Evolutionary conservation across 2,329 filamentous ascomycete genomes (phyloP).

Genomic region (Sporothrix schenckii): DNA sequence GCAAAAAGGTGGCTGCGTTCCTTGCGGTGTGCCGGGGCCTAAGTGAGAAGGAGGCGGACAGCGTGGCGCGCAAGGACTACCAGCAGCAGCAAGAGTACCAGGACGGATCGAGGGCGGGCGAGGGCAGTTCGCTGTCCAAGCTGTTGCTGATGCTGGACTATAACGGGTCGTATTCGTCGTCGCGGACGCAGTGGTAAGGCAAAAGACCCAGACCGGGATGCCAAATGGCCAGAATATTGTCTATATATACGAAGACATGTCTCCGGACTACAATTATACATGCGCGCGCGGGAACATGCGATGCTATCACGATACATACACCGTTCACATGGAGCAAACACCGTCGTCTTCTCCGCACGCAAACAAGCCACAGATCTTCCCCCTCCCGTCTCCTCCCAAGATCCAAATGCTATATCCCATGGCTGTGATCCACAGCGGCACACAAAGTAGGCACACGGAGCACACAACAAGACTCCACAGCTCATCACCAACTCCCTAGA

Average conservation of each 20-base stretch:
- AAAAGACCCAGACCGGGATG: too few relatives aligned
- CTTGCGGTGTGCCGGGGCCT: constrained; percentile 70
- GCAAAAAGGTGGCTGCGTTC: constrained; percentile 73
- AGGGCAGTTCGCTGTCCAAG: constrained; percentile 37
- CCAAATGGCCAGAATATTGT: not conserved
- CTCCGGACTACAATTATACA: not conserved
- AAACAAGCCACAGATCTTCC: not conserved
- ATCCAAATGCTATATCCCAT: constrained; percentile 10
- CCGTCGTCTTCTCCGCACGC: not conserved
- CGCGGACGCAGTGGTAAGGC: not conserved
- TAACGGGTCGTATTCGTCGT: constrained; percentile 33
- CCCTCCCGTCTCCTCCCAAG: not conserved
- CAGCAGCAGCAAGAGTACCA: constrained; percentile 30
- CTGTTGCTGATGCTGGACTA: constrained; percentile 42
- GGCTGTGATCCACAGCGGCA: constrained; percentile 29
- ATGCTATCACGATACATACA: constrained; percentile 11
- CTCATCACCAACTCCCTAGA: not conserved
- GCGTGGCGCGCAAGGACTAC: constrained; percentile 39
- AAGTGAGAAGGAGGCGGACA: constrained; percentile 63
- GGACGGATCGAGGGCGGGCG: constrained; percentile 32
- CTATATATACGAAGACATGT: not conserved
- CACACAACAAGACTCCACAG: constrained; percentile 14
- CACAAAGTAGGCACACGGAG: not conserved
- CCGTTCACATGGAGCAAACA: too few relatives aligned
- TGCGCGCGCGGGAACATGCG: not conserved